Evolutionary conservation across 2,329 filamentous ascomycete genomes (phyloP).

Genomic region (Teratosphaeriaceae sp.): DNA sequence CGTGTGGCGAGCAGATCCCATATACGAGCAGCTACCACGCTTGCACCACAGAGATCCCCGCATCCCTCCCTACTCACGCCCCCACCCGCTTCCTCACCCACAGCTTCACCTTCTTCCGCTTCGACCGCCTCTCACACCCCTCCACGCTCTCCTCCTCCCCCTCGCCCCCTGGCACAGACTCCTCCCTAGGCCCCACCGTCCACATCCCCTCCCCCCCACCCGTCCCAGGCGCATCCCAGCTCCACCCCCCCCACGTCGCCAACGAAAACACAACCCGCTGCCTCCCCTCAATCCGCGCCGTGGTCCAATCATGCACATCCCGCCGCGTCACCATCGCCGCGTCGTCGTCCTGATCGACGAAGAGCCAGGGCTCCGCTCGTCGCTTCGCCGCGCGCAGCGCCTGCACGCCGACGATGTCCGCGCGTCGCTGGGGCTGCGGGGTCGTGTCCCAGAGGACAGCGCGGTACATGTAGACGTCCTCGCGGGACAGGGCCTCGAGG

Average conservation of each 20-base stretch:
- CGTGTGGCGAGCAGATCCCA: too few relatives aligned
- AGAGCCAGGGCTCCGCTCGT: too few relatives aligned
- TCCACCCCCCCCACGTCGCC: neutral
- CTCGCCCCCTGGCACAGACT: neutral
- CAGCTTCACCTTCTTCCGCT: neutral
- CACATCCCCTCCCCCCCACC: neutral
- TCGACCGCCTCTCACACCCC: neutral
- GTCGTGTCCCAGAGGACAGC: too few relatives aligned
- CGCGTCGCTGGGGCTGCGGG: too few relatives aligned
- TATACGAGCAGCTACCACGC: too few relatives aligned
- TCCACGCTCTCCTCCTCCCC: neutral
- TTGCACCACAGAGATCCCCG: neutral
- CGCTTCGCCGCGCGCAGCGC: too few relatives aligned
- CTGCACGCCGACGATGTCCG: too few relatives aligned
- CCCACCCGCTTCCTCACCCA: neutral
- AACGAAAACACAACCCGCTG: neutral
- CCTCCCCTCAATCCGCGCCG: neutral
- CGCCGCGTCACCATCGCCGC: too few relatives aligned
- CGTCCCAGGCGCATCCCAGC: neutral
- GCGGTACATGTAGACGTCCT: too few relatives aligned
- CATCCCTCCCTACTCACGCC: neutral
- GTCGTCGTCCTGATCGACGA: too few relatives aligned
- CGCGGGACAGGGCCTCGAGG: too few relatives aligned
- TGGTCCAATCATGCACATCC: neutral
- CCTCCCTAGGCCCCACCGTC: neutral